Evolutionary conservation across 192 early-diverging fungal species (phyloP).

Genomic region (Glomus cerebriforme): DNA sequence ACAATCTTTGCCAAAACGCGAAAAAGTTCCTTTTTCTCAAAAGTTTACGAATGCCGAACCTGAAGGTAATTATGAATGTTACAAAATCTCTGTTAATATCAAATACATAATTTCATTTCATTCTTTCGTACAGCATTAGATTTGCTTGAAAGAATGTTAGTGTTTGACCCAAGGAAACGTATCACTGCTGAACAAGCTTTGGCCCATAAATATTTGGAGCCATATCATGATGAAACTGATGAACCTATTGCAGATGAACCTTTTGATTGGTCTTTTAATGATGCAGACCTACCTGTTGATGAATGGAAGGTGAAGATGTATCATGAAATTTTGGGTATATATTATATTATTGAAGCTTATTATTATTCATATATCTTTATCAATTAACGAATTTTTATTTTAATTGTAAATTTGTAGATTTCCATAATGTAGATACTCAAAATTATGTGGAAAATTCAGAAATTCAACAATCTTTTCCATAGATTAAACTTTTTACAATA

Average conservation of each 20-base stretch:
- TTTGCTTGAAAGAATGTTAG: slow-evolving; percentile 87
- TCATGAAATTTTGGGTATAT: slow-evolving; percentile 67
- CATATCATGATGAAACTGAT: slow-evolving; percentile 88
- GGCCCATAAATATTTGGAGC: slow-evolving; percentile 86
- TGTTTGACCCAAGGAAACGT: slow-evolving; percentile 90
- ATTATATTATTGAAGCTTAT: too few species aligned
- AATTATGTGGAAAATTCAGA: background rate
- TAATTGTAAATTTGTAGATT: slow-evolving; percentile 7
- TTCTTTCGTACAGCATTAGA: slow-evolving; percentile 63
- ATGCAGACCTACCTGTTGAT: slow-evolving; percentile 83
- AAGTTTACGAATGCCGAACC: slow-evolving; percentile 83
- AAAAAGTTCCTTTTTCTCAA: slow-evolving; percentile 77
- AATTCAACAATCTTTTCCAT: too few species aligned
- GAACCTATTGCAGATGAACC: slow-evolving; percentile 77
- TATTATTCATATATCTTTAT: background rate
- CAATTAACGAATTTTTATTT: background rate
- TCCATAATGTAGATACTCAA: slow-evolving; percentile 24
- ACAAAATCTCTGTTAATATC: background rate
- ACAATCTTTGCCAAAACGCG: slow-evolving; percentile 78
- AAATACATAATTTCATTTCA: background rate
- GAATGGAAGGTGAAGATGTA: slow-evolving; percentile 93
- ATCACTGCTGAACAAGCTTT: slow-evolving; percentile 87
- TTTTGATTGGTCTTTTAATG: slow-evolving; percentile 97
- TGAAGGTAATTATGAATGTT: slow-evolving; percentile 41
- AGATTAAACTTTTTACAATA: too few species aligned